These are phyloP conservation scores for Lathyrus tuberosus DNA, from an alignment of 306 rosid genomes.

Conservation along the genomic window DNA sequence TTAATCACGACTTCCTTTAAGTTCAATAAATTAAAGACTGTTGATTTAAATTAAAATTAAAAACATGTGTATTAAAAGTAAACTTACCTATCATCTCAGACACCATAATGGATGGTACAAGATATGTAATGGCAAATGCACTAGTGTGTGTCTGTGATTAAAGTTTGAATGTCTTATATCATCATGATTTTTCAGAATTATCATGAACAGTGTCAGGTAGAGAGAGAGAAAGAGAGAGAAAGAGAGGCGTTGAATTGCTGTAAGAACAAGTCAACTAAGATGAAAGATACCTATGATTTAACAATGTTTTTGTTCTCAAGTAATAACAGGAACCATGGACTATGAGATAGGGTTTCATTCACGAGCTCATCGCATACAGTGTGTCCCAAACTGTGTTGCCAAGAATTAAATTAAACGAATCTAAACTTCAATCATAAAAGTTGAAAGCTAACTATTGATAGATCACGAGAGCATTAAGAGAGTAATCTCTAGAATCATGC, in stretches of 20 bases:
- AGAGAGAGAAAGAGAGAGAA: constrained; percentile 13
- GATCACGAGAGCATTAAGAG: background rate
- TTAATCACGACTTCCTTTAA: too few relatives aligned
- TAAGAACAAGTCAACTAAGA: constrained; percentile 44
- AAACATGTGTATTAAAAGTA: background rate
- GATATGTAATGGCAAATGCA: constrained; percentile 5
- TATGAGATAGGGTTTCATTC: constrained; percentile 39
- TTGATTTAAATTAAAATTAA: too few relatives aligned
- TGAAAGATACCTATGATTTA: constrained; percentile 38
- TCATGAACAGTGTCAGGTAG: constrained; percentile 17
- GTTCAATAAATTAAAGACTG: too few relatives aligned
- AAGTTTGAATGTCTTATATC: background rate
- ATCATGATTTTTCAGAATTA: constrained; percentile 7
- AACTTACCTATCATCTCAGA: background rate
- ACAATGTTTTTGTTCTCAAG: background rate
- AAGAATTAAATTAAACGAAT: constrained; percentile 31
- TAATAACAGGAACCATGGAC: background rate
- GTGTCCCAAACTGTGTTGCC: constrained; percentile 35
- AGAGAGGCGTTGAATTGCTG: constrained; percentile 22
- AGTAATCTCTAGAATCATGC: background rate
- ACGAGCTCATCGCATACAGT: constrained; percentile 42
- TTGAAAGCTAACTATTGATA: background rate
- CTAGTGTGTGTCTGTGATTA: background rate
- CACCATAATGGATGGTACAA: constrained; percentile 1
- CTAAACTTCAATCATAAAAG: background rate